A percentile compares a stretch with the other conserved stretches of the same genome.
Evolutionary conservation across 2,329 filamentous ascomycete species (phyloP).

Genomic region (Septoria linicola): DNA sequence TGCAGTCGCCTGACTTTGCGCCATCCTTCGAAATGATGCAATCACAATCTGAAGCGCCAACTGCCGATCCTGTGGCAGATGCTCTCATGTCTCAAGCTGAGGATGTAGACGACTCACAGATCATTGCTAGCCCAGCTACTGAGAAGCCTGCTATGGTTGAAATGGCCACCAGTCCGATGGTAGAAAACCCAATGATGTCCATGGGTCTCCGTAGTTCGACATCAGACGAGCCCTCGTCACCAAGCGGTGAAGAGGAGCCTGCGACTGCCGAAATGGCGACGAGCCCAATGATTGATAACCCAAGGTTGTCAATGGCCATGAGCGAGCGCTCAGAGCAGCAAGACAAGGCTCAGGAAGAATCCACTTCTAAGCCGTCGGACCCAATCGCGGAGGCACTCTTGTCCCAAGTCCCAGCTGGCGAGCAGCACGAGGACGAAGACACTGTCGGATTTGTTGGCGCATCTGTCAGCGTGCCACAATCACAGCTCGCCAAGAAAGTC

Average conservation of each 20-base stretch:
- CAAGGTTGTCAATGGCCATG: constrained; percentile 2
- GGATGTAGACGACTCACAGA: neutral
- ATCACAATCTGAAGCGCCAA: constrained; percentile 3
- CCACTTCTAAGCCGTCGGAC: neutral
- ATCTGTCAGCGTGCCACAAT: constrained; percentile 1
- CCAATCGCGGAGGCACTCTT: constrained; percentile 1
- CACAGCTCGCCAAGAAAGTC: constrained; percentile 4
- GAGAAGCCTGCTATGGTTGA: neutral
- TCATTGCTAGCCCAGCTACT: neutral
- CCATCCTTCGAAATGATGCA: constrained; percentile 8
- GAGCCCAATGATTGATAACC: constrained; percentile 10
- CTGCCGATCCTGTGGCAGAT: constrained; percentile 8
- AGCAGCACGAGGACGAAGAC: constrained; percentile 7
- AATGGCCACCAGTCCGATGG: neutral
- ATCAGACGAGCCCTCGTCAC: neutral
- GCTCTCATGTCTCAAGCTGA: constrained; percentile 8
- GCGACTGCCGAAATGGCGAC: constrained; percentile 1
- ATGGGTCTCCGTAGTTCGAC: constrained; percentile 3
- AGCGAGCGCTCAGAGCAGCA: constrained; percentile 1
- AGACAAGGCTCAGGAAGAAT: neutral
- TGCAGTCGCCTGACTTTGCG: neutral
- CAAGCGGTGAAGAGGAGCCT: neutral
- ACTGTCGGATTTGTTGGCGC: constrained; percentile 8
- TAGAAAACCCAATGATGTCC: neutral
- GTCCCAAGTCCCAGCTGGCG: constrained; percentile 4